phyloP scores from a whole-genome alignment of 2,329 filamentous ascomycete genomes.

The Sclerotinia borealis region DNA sequence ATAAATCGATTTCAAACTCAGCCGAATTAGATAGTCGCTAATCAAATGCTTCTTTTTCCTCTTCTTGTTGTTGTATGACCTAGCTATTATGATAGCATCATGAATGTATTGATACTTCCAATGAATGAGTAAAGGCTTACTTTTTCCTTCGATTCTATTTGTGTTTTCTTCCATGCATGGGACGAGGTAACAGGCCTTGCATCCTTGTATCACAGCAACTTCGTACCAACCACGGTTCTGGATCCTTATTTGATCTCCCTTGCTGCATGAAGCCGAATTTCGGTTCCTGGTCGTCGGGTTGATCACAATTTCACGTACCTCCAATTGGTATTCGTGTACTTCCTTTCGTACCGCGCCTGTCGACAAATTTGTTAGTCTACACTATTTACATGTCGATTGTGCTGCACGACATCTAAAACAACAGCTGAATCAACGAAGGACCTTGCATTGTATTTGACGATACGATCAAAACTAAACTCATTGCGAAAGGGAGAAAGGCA shows the following conservation, averaged over 20 bases:
- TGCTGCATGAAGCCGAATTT: conserved; percentile 3
- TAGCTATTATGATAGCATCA: not conserved
- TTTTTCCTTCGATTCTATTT: not conserved
- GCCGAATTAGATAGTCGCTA: not conserved
- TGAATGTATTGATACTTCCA: not conserved
- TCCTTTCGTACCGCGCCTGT: not conserved
- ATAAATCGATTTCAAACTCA: not conserved
- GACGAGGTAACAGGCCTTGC: not conserved
- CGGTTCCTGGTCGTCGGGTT: conserved; percentile 7
- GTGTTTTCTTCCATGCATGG: not conserved
- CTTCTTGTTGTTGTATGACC: not conserved
- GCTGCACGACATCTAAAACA: conserved; percentile 5
- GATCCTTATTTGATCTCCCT: conserved; percentile 4
- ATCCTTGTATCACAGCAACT: not conserved
- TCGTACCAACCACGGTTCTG: conserved; percentile 7
- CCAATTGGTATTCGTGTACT: too few species aligned
- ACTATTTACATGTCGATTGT: not conserved
- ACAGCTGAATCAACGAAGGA: not conserved
- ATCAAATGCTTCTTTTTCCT: not conserved
- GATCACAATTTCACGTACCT: conserved; percentile 2
- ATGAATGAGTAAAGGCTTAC: not conserved
- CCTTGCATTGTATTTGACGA: not conserved
- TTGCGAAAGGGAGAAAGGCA: not conserved
- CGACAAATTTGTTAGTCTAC: not conserved
- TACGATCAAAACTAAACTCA: not conserved